Base-by-base conservation (phyloP, 176 grass and related monocot genomes). In the Oryza coarctata region DNA sequence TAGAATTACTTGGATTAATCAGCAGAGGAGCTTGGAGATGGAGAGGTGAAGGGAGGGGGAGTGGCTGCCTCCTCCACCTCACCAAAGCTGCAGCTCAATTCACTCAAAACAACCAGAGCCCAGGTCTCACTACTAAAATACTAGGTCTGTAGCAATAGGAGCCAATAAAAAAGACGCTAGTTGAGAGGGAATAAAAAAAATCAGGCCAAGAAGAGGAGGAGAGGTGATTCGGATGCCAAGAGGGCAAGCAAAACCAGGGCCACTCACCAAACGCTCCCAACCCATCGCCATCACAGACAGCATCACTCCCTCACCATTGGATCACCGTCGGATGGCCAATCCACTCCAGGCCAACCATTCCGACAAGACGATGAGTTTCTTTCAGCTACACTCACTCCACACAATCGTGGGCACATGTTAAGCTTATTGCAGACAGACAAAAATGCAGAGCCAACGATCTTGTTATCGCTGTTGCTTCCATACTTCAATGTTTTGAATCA, bases 251-350 rank as follows among this genome's bases (percentile, higher is more conserved):
- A 52, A 61, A 74, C 27, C 11, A 70, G 63, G 55, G 57, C 63
- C 63, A 76, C 50, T 12, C 84, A 77, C 66, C 79, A 82, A 25
- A 65, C 66, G 26, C 7, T 17, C 36, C 63, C 35, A 36, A 9
- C 26, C 34, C 43, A 33, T 58, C 61, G 45, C 41, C 43, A 22
- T 63, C 71, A n/a, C 63, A 45, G 9, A 9, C 45, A 65, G 9
- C 25, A 84, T 18, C 81, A 61, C 70, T 74, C 86, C 75, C 58
- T 9, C 27, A 27, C 76, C 87, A 75, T 47, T 75, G 82, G 77
- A 89, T 81, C 82, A 31, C 77, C 87, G 77, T 85, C 14, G 25
- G 87, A 85, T 81, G 63, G 65, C 55, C 52, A 85, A 80, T 76
- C 71, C 32, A 32, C 71, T 85, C 71, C 57, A 68, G 72, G 87